These are phyloP conservation scores for Picochlorum sp. DNA, from an alignment of 139 green algal genomes.

Conservation along the genomic window DNA sequence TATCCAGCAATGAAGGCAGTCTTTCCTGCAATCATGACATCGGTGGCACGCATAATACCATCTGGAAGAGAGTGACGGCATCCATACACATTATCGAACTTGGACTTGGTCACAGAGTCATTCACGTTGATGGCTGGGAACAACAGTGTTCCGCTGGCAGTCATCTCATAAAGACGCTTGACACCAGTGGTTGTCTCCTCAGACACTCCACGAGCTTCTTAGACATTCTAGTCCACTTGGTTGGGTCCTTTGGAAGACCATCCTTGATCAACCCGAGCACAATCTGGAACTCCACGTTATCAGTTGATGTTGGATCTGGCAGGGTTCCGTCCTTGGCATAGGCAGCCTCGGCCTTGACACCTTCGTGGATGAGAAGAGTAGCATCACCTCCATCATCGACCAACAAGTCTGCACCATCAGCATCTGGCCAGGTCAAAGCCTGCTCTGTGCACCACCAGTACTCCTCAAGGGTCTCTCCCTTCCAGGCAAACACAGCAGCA, in stretches of 20 bases:
- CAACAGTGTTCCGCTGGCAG: conserved; percentile 65
- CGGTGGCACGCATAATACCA: conserved; percentile 98
- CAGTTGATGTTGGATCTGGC: conserved; percentile 87
- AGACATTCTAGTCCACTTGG: conserved; percentile 73
- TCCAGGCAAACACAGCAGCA: conserved; percentile 96
- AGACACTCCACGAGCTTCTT: conserved; percentile 79
- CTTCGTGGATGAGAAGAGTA: conserved; percentile 98
- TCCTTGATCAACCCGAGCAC: conserved; percentile 90
- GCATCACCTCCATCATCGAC: conserved; percentile 98
- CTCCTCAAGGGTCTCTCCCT: conserved; percentile 99
- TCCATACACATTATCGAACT: conserved; percentile 99
- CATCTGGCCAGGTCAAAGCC: conserved; percentile 80
- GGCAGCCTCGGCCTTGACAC: conserved; percentile 86
- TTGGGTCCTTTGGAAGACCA: conserved; percentile 22
- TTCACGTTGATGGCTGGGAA: conserved; percentile 99
- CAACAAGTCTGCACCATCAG: conserved; percentile 84
- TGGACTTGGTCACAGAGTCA: conserved; percentile 99
- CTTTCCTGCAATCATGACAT: conserved; percentile 90
- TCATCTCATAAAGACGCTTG: conserved; percentile 99
- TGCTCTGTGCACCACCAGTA: conserved; percentile 99
- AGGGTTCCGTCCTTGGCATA: conserved; percentile 86
- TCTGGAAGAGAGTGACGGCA: conserved; percentile 99
- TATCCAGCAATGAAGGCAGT: conserved; percentile 80
- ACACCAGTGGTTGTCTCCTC: conserved; percentile 99
- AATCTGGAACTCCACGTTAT: conserved; percentile 99